Evolutionary conservation across 495 filamentous ascomycete species (phyloP), one percentile per base, ranked within the genome.

Genomic region (Podospora bellae-mahoneyi): DNA sequence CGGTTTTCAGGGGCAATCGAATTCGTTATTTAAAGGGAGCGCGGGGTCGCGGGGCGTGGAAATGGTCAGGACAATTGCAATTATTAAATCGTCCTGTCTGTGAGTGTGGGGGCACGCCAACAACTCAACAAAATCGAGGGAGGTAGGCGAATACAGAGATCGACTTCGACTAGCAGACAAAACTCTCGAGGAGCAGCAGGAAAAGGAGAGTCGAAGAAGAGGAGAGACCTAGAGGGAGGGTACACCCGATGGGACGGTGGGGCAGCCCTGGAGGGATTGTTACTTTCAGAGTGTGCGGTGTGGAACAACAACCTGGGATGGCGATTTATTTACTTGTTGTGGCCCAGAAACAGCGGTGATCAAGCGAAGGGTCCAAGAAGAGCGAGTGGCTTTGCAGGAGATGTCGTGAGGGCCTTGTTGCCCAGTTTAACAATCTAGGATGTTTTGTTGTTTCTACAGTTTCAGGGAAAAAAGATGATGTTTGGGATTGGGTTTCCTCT

Each of bases 31-130:
- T 19, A 58, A 58, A 58, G 55, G 13, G 55, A 10, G 39, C 39
- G 39, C 23, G 55, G 23, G 23, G 55, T 58, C 55, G 55, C n/a
- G 19, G 55, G 55, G 55, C 10, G 55, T 58, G 55, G 55, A 18
- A 58, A 16, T 48, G 15, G 39, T 48, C 39, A 10, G 39, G 39
- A 48, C 9, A 48, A 48, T 16, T 48, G 39, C 7, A 58, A 58
- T 58, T 58, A 58, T 58, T 58, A 19, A 58, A 58, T 58, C 55
- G 55, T 56, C 54, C 15, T 4, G 16, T 56, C 54, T 56, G 54
- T 20, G 19, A 20, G 54, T 58, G 55, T 58, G 55, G 55, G 55
- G 55, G 55, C 55, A 20, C n/a, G n/a, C 7, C 55, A 58, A 58
- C 30, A 58, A 10, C 55, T 19, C 55, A 20, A 58, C 18, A 48